These are phyloP conservation scores for Ascochyta viciae-villosae DNA, from an alignment of 2,329 filamentous ascomycete species.

Conservation along the genomic window DNA sequence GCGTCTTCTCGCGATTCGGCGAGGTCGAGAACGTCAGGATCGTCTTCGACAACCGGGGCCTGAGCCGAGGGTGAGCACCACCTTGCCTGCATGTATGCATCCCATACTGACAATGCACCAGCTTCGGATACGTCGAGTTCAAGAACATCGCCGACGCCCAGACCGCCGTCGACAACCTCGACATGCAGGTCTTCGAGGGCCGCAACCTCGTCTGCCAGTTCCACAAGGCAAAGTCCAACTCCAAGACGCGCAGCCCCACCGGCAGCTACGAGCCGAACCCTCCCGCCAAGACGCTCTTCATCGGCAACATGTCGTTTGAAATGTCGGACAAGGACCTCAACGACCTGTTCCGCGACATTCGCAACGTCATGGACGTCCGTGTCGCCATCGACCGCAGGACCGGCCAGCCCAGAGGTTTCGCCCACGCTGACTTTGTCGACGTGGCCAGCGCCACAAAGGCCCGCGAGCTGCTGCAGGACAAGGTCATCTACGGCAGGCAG, in stretches of 20 bases:
- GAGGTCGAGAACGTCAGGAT: slow-evolving; percentile 61
- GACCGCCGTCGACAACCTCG: slow-evolving; percentile 63
- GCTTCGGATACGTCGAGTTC: slow-evolving; percentile 73
- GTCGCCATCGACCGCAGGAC: slow-evolving; percentile 83
- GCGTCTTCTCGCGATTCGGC: slow-evolving; percentile 67
- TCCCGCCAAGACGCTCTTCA: slow-evolving; percentile 74
- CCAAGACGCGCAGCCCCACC: slow-evolving; percentile 6
- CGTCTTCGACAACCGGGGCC: slow-evolving; percentile 66
- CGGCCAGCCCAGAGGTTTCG: slow-evolving; percentile 82
- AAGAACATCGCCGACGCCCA: slow-evolving; percentile 60
- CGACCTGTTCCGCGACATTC: slow-evolving; percentile 73
- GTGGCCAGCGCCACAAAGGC: slow-evolving; percentile 69
- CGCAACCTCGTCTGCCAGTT: slow-evolving; percentile 70
- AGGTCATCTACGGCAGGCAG: slow-evolving; percentile 69
- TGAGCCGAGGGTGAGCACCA: slow-evolving; percentile 70
- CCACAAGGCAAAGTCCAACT: slow-evolving; percentile 47
- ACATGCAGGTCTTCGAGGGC: slow-evolving; percentile 68
- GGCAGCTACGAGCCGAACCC: slow-evolving; percentile 39
- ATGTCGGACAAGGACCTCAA: slow-evolving; percentile 85
- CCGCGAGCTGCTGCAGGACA: slow-evolving; percentile 61
- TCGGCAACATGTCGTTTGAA: slow-evolving; percentile 87
- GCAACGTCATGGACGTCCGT: slow-evolving; percentile 76
- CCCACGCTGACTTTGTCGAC: slow-evolving; percentile 80
- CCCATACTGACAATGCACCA: slow-evolving; percentile 41
- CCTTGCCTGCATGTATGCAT: background rate